These are phyloP conservation scores for Colletotrichum horii DNA, from an alignment of 2,329 filamentous ascomycete genomes.

Conservation along the genomic window DNA sequence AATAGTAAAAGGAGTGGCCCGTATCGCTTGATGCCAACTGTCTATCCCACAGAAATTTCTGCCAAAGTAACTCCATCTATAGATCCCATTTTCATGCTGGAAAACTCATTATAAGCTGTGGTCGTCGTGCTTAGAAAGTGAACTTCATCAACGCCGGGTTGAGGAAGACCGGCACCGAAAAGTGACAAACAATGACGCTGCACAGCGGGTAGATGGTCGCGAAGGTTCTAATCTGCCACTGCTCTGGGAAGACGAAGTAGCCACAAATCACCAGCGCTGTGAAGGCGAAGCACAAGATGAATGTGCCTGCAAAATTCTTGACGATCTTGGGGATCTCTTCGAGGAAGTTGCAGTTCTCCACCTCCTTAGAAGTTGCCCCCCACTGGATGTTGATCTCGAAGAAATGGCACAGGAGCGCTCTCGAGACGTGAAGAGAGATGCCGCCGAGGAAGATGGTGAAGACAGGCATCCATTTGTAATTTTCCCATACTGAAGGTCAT, in stretches of 20 bases:
- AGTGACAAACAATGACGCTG: no score
- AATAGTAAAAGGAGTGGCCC: background rate
- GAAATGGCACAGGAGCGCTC: constrained; percentile 46
- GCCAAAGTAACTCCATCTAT: constrained; percentile 6
- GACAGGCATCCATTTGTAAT: constrained; percentile 68
- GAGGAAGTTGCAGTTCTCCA: constrained; percentile 61
- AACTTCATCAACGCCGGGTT: constrained; percentile 71
- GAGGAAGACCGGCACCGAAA: constrained; percentile 62
- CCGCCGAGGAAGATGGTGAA: constrained; percentile 51
- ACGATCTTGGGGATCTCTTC: constrained; percentile 60
- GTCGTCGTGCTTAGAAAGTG: constrained; percentile 49
- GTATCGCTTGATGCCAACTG: background rate
- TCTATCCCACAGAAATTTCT: background rate
- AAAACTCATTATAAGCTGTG: background rate
- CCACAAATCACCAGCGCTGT: constrained; percentile 52
- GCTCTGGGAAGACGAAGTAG: constrained; percentile 46
- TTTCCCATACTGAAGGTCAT: constrained; percentile 55
- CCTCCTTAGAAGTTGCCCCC: constrained; percentile 65
- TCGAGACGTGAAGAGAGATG: constrained; percentile 45
- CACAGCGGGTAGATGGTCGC: constrained; percentile 64
- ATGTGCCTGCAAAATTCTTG: constrained; percentile 57
- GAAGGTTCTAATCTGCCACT: constrained; percentile 63
- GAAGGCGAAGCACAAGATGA: constrained; percentile 51
- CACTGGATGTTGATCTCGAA: constrained; percentile 50
- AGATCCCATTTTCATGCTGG: background rate